Evolutionary conservation across 2,329 filamentous ascomycete genomes (phyloP), one percentile per base, ranked within the genome.

Genomic region (Trichoderma atrobrunneum): DNA sequence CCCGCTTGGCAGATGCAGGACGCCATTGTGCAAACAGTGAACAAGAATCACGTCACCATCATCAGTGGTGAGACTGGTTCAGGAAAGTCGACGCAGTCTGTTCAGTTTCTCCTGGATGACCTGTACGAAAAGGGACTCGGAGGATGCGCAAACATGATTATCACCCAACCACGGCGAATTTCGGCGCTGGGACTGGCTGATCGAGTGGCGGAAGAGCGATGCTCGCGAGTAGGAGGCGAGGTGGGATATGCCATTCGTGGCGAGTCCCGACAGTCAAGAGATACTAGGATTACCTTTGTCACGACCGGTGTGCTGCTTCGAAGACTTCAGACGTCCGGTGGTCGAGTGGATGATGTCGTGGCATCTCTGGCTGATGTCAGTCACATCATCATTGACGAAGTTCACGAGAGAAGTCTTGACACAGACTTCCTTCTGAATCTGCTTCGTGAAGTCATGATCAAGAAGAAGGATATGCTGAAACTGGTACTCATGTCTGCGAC

Each of bases 31-130:
- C 81, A 88, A 24, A 92, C 93, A 0, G 93, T 99, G 63, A 87
- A 87, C 56, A 84, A 87, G 5, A 90, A 95, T 78, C 92, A 98
- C 80, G 94, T 99, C 65, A 97, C 94, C 1, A 98, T 99, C 77
- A 96, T 99, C 76, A 97, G 95, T 57, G 96, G 96, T 76, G 96
- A 98, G 82, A 99, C 96, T 5, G 96, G 96, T 68, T 97, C 94
- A 21, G 96, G 96, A 78, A 99, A 99, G 82, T 97, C 93, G 63
- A 98, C 96, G 0, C 96, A 99, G 80, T 96, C 94, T 3, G 94
- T 98, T 39, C 96, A 99, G 80, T 99, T 98, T 81, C 87, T 99
- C 57, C 86, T 99, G 1, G 96, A 99, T 77, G 93, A 98, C 76
- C 85, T 98, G 74, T 97, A 98, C 76, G 86, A 88, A 73, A 87